These are phyloP conservation scores for Aspergillus sp. DNA, from an alignment of 2,329 filamentous ascomycete species.

Conservation along the genomic window DNA sequence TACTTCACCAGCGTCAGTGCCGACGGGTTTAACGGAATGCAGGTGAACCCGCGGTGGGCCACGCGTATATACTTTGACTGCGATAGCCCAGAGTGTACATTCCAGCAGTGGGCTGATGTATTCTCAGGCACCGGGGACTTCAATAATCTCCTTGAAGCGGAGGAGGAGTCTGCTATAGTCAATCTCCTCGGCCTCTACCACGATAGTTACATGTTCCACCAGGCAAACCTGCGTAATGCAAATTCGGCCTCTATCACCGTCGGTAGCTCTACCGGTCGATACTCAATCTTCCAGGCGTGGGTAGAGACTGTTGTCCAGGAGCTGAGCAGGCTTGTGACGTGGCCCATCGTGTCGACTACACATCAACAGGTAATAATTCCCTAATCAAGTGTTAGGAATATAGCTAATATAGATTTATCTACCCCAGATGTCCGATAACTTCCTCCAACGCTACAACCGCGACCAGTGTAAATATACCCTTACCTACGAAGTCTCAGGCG, in stretches of 20 bases:
- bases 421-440: conserved; percentile 45
- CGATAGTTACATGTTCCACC: conserved; percentile 64
- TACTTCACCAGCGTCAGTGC: conserved; percentile 51
- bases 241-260: conserved; percentile 50
- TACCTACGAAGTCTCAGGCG: conserved; percentile 44
- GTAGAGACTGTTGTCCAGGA: conserved; percentile 55
- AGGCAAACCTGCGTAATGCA: conserved; percentile 58
- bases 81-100: conserved; percentile 56
- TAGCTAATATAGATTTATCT: background rate
- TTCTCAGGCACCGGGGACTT: conserved; percentile 57
- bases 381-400: background rate
- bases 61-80: conserved; percentile 67
- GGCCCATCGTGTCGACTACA: conserved; percentile 57
- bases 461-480: conserved; percentile 54
- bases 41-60: conserved; percentile 60
- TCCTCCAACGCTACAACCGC: conserved; percentile 54
- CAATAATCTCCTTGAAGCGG: conserved; percentile 50
- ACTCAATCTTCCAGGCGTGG: conserved; percentile 59
- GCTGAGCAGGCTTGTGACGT: conserved; percentile 52
- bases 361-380: conserved; percentile 51
- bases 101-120: conserved; percentile 61
- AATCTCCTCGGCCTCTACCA: conserved; percentile 58
- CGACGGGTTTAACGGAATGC: conserved; percentile 58
- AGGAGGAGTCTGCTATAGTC: conserved; percentile 54
- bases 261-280: conserved; percentile 47